Evolutionary conservation across 2,329 filamentous ascomycete species (phyloP).

Genomic region (Madurella fahalii): DNA sequence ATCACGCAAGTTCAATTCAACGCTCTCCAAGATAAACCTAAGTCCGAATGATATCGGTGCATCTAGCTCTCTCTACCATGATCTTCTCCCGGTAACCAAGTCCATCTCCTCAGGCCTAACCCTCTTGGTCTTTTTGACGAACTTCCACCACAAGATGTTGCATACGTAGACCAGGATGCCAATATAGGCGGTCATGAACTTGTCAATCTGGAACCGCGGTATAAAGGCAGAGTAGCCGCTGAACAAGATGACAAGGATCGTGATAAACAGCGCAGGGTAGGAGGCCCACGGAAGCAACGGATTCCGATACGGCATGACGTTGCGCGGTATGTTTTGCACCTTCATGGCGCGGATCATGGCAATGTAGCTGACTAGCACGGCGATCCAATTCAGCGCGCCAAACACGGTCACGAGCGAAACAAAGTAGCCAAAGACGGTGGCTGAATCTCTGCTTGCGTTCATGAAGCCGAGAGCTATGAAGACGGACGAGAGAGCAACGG

Average conservation of each 20-base stretch:
- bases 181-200: conserved; percentile 57
- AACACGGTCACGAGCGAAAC: conserved; percentile 42
- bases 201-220: conserved; percentile 57
- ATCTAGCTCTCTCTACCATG: neutral
- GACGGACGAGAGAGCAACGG: conserved; percentile 34
- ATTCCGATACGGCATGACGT: conserved; percentile 36
- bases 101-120: conserved; percentile 52
- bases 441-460: conserved; percentile 35
- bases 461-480: conserved; percentile 39
- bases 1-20: too few relatives aligned
- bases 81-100: conserved; percentile 47
- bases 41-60: neutral
- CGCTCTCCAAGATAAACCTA: neutral
- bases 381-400: conserved; percentile 42
- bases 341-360: conserved; percentile 36
- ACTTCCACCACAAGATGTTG: conserved; percentile 62
- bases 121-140: conserved; percentile 53
- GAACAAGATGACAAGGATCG: conserved; percentile 51
- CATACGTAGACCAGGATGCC: conserved; percentile 43
- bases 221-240: conserved; percentile 63
- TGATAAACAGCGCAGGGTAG: conserved; percentile 33
- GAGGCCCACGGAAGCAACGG: conserved; percentile 38
- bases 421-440: conserved; percentile 40
- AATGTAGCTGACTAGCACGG: conserved; percentile 38
- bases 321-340: conserved; percentile 34